A percentile compares a stretch with the other conserved stretches of the same genome.
phyloP scores from a whole-genome alignment of 208 protist species.

The Crithidia acanthocephali region DNA sequence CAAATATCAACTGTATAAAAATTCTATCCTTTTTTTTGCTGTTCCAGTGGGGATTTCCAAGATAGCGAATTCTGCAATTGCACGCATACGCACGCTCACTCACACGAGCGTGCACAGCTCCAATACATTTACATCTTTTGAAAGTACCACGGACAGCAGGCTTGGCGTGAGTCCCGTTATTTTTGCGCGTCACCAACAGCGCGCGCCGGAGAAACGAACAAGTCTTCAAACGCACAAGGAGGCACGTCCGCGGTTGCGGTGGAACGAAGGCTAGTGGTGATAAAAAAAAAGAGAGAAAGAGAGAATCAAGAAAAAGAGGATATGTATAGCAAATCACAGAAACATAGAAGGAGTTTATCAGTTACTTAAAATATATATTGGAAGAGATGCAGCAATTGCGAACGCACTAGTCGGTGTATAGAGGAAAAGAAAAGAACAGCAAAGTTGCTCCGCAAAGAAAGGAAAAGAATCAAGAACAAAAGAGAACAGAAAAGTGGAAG shows the following conservation, averaged over 20 bases:
- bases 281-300: slow-evolving; percentile 23
- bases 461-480: not conserved
- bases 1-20: no score
- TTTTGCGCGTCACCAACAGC: not conserved
- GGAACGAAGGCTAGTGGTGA: not conserved
- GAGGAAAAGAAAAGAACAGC: slow-evolving; percentile 15
- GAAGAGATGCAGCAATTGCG: not conserved
- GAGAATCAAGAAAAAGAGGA: not conserved
- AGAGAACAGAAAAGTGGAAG: not conserved
- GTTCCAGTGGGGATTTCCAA: no score
- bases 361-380: not conserved
- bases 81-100: not conserved
- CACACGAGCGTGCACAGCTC: not conserved
- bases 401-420: slow-evolving; percentile 4
- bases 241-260: not conserved
- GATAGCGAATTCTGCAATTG: no score
- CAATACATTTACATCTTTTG: not conserved
- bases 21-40: no score
- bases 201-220: slow-evolving; percentile 2
- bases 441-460: not conserved
- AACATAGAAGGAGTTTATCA: not conserved
- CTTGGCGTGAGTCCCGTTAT: not conserved
- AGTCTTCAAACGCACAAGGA: not conserved
- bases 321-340: not conserved
- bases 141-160: not conserved